These are phyloP conservation scores for Kalmusia sp. DNA, from an alignment of 2,329 filamentous ascomycete genomes.

Conservation along the genomic window DNA sequence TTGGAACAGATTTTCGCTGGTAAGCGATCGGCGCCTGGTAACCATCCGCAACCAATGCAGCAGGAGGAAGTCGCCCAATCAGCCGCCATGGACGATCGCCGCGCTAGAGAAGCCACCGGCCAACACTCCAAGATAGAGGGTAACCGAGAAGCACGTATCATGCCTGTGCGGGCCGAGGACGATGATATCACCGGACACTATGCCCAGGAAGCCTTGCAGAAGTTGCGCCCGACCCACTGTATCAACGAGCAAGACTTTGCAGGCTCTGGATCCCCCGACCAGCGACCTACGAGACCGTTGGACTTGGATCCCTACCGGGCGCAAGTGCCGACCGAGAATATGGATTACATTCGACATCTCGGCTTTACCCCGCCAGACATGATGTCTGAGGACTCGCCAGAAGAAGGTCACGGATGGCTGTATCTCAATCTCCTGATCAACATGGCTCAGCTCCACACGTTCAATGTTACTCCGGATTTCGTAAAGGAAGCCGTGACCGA, in stretches of 20 bases:
- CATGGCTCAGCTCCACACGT: constrained; percentile 83
- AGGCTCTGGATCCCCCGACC: constrained; percentile 61
- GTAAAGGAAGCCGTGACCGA: constrained; percentile 74
- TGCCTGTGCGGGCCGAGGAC: constrained; percentile 31
- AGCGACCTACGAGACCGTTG: constrained; percentile 76
- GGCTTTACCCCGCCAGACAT: constrained; percentile 69
- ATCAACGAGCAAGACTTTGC: constrained; percentile 35
- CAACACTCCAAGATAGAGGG: constrained; percentile 48
- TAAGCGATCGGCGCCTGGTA: constrained; percentile 57
- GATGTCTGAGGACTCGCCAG: constrained; percentile 58
- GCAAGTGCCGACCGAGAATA: constrained; percentile 77
- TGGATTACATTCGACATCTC: constrained; percentile 79
- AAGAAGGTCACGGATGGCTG: constrained; percentile 78
- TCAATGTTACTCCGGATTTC: constrained; percentile 82
- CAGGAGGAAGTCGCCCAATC: constrained; percentile 65
- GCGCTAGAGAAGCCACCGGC: constrained; percentile 50
- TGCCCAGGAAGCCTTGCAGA: constrained; percentile 26
- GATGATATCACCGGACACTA: constrained; percentile 16
- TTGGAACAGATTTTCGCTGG: constrained; percentile 85
- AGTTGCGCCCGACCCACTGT: constrained; percentile 21
- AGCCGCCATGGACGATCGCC: constrained; percentile 57
- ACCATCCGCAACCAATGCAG: constrained; percentile 59
- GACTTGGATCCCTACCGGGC: constrained; percentile 81
- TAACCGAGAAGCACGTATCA: constrained; percentile 55
- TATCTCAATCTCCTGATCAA: constrained; percentile 82